Conservation (phyloP, 176 grass and related monocot genomes). For the Phragmites australis region DNA sequence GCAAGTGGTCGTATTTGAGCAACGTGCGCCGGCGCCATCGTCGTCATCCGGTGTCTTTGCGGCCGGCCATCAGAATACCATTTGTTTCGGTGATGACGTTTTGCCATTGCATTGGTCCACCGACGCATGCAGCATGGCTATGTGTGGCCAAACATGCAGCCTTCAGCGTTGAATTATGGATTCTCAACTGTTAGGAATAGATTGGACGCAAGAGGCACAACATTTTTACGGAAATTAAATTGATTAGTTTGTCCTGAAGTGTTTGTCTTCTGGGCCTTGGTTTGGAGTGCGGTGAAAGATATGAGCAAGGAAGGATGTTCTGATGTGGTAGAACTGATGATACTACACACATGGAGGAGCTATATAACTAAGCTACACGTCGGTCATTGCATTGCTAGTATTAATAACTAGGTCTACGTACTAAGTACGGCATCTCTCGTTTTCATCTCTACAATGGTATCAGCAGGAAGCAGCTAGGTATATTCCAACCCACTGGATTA, state of each 20-base stretch:
- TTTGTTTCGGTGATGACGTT: neutral
- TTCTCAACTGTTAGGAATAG: too few relatives aligned
- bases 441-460: neutral
- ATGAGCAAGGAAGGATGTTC: neutral
- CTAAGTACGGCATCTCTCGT: neutral
- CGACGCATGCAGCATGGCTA: neutral
- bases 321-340: neutral
- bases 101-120: constrained; percentile 17
- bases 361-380: neutral
- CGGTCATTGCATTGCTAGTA: too few relatives aligned
- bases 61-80: neutral
- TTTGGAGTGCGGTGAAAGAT: neutral
- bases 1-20: neutral
- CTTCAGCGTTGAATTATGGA: neutral
- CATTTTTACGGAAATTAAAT: too few relatives aligned
- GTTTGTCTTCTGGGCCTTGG: neutral
- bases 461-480: neutral
- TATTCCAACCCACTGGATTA: neutral
- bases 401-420: neutral
- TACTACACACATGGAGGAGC: neutral
- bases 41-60: neutral
- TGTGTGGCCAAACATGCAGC: neutral
- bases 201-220: too few relatives aligned
- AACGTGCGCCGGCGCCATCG: constrained; percentile 3
- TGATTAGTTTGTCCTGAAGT: neutral